These are phyloP conservation scores for Rhodotorula glutinis DNA, from an alignment of 1,284 basidiomycete species.

Conservation along the genomic window DNA sequence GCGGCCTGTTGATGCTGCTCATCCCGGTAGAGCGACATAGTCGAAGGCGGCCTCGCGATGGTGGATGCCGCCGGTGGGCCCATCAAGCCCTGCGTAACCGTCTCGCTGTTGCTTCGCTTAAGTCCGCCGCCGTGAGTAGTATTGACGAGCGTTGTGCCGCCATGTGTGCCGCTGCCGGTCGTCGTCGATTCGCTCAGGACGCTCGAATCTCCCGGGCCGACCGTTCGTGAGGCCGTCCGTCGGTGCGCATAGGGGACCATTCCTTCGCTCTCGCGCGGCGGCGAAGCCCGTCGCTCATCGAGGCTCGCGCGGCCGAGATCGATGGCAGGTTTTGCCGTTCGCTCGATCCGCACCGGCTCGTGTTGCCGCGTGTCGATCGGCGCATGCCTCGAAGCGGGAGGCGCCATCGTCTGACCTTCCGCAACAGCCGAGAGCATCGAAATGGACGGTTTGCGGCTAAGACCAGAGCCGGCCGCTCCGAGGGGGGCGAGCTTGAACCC, in stretches of 20 bases:
- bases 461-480: not conserved
- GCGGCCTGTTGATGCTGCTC: constrained; percentile 6
- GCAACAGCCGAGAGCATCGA: constrained; percentile 16
- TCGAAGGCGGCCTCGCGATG: not conserved
- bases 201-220: not conserved
- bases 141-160: constrained; percentile 12
- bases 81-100: constrained; percentile 19
- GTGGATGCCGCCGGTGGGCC: not conserved
- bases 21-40: constrained; percentile 28
- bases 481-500: constrained; percentile 22
- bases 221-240: not conserved
- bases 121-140: not conserved
- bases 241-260: constrained; percentile 22
- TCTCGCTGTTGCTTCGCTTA: constrained; percentile 28
- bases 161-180: constrained; percentile 10
- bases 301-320: not conserved
- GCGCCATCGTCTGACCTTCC: not conserved
- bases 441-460: constrained; percentile 20
- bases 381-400: not conserved
- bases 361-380: constrained; percentile 12
- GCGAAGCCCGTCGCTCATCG: constrained; percentile 16
- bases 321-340: not conserved
- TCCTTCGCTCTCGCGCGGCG: constrained; percentile 15
- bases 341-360: not conserved
- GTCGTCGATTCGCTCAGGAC: constrained; percentile 8